Evolutionary conservation across 495 filamentous ascomycete genomes (phyloP).

Genomic region (Cetradonia linearis): DNA sequence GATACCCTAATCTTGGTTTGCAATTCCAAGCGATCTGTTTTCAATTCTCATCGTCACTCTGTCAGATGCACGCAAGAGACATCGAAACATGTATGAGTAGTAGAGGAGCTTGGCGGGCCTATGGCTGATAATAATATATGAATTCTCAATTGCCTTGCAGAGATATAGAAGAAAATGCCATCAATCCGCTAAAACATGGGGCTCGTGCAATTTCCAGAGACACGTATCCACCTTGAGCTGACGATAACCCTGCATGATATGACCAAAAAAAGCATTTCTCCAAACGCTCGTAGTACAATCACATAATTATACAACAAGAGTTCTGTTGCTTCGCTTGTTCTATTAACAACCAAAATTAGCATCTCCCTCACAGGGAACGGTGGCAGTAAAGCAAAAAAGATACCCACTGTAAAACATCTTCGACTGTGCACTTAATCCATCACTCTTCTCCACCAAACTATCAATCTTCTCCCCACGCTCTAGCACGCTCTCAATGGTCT

Average conservation of each 20-base stretch:
- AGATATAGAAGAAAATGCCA: not conserved
- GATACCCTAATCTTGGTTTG: not conserved
- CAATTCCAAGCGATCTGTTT: not conserved
- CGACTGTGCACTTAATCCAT: conserved; percentile 74
- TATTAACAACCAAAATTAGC: conserved; percentile 3
- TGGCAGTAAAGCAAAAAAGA: not conserved
- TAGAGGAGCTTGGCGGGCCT: no score
- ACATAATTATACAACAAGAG: conserved; percentile 83
- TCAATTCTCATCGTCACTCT: not conserved
- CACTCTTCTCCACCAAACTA: conserved; percentile 77
- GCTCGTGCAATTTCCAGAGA: not conserved
- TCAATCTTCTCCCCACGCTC: conserved; percentile 89
- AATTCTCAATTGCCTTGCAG: not conserved
- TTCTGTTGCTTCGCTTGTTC: conserved; percentile 88
- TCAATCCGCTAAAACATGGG: not conserved
- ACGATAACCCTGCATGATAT: not conserved
- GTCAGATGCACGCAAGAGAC: not conserved
- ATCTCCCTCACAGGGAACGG: not conserved
- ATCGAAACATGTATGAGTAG: not conserved
- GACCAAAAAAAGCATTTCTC: conserved; percentile 1
- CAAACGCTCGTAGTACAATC: conserved; percentile 6
- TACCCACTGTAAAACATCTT: conserved; percentile 85
- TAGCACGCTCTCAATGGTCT: conserved; percentile 86
- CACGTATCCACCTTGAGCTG: not conserved
- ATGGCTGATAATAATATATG: not conserved